These are phyloP conservation scores for Colletotrichum lini DNA, from an alignment of 2,329 filamentous ascomycete species.

Conservation along the genomic window DNA sequence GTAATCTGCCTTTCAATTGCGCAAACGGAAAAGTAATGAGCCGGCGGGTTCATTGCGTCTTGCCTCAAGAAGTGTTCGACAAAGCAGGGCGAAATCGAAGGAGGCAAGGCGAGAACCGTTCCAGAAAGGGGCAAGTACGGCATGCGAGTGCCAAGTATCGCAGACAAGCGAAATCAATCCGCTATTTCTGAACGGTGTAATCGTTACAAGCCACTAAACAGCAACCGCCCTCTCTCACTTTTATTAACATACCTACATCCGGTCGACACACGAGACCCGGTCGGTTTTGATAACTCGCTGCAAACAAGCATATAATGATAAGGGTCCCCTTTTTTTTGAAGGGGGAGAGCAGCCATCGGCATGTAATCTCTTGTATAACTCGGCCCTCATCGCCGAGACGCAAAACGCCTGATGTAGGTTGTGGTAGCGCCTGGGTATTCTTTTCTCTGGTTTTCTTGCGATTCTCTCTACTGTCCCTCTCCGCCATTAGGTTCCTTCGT, in stretches of 20 bases:
- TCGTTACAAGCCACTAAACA: background rate
- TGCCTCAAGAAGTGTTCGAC: background rate
- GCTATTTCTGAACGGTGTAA: background rate
- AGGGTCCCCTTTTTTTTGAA: background rate
- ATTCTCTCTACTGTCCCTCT: background rate
- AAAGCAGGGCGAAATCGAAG: background rate
- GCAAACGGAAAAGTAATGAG: too few species aligned
- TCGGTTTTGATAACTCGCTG: background rate
- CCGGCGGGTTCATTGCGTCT: background rate
- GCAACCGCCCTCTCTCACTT: background rate
- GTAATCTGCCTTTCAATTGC: background rate
- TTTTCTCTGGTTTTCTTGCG: background rate
- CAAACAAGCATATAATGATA: background rate
- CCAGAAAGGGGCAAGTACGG: background rate
- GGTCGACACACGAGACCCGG: background rate
- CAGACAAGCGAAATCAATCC: background rate
- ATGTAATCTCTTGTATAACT: background rate
- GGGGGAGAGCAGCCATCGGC: background rate
- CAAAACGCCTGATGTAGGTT: background rate
- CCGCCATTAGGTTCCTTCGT: background rate
- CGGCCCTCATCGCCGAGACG: background rate
- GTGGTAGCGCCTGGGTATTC: constrained; percentile 24
- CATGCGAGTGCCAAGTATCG: too few species aligned
- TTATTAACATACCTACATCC: background rate
- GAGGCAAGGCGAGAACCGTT: background rate